Percentiles rank a stretch among this genome's conserved stretches.
These are phyloP conservation scores for Fragilariopsis cylindrus DNA, from an alignment of 108 stramenopile species.

Conservation along the genomic window DNA sequence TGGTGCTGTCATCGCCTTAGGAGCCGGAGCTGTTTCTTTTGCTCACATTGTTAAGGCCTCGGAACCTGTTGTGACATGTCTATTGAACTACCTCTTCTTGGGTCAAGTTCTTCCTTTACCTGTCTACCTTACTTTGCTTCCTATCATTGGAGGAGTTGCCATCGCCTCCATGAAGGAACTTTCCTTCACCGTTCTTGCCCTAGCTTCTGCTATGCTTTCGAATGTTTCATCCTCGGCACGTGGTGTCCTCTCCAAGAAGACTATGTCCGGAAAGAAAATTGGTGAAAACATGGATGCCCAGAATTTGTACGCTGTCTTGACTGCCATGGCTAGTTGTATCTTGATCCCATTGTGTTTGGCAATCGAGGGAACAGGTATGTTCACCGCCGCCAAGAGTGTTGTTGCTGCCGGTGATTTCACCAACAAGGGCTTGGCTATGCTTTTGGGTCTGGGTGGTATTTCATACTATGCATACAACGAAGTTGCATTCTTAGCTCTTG, in stretches of 20 bases:
- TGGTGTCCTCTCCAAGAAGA: conserved; percentile 94
- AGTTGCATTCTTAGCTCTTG: conserved; percentile 96
- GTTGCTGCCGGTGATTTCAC: conserved; percentile 81
- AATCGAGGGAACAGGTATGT: conserved; percentile 88
- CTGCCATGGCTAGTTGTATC: conserved; percentile 89
- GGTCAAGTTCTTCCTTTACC: conserved; percentile 81
- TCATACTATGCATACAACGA: conserved; percentile 99
- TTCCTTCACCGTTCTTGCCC: conserved; percentile 93
- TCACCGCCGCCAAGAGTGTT: conserved; percentile 76
- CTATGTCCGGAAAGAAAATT: conserved; percentile 91
- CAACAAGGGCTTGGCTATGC: conserved; percentile 55
- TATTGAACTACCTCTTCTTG: conserved; percentile 85
- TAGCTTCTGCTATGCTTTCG: conserved; percentile 96
- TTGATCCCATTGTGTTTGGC: conserved; percentile 90
- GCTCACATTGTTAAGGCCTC: conserved; percentile 99
- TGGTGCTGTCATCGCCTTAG: conserved; percentile 95
- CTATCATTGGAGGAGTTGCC: conserved; percentile 96
- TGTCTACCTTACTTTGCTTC: conserved; percentile 93
- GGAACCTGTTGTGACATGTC: conserved; percentile 97
- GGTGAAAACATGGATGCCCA: conserved; percentile 97
- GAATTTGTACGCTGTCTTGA: conserved; percentile 97
- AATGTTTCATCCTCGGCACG: conserved; percentile 96
- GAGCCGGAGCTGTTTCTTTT: conserved; percentile 97
- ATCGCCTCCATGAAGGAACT: conserved; percentile 98
- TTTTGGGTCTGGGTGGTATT: conserved; percentile 63